Evolutionary conservation across 1,284 basidiomycete genomes (phyloP).

Genomic region (Boletus hoseneyae): DNA sequence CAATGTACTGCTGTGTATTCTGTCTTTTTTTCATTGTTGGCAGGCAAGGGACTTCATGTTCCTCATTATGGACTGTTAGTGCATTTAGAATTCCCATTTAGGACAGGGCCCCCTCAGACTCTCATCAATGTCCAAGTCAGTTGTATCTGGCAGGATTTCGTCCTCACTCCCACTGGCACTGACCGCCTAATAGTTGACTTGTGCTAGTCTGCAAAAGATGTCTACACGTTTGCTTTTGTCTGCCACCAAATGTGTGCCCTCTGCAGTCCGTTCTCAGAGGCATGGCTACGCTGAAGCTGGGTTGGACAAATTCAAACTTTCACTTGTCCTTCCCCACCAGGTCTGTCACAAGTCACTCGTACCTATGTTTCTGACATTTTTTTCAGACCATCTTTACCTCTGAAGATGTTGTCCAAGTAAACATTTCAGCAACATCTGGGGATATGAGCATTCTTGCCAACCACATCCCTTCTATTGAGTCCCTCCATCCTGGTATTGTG

Average conservation of each 20-base stretch:
- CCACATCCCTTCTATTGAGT: conserved; percentile 93
- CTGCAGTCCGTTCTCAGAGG: conserved; percentile 50
- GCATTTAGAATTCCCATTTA: too few relatives aligned
- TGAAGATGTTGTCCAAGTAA: conserved; percentile 89
- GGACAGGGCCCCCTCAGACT: too few relatives aligned
- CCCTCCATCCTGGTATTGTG: conserved; percentile 87
- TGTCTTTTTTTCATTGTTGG: too few relatives aligned
- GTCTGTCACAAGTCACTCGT: conserved; percentile 45
- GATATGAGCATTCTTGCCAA: conserved; percentile 98
- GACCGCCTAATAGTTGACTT: neutral
- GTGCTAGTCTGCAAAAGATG: conserved; percentile 41
- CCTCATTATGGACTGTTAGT: too few relatives aligned
- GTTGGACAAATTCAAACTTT: conserved; percentile 86
- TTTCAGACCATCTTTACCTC: conserved; percentile 82
- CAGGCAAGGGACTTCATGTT: too few relatives aligned
- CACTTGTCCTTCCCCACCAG: conserved; percentile 90
- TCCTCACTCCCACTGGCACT: too few relatives aligned
- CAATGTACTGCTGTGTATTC: too few relatives aligned
- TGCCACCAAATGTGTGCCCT: conserved; percentile 58
- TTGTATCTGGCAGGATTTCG: too few relatives aligned
- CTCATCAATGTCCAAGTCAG: too few relatives aligned
- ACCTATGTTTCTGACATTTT: conserved; percentile 12
- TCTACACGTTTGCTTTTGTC: conserved; percentile 68
- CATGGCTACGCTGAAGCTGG: conserved; percentile 80
- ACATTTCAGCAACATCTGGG: conserved; percentile 89